These are phyloP conservation scores for Omphalea diandra DNA, from an alignment of 441 rosid genomes.

Conservation along the genomic window DNA sequence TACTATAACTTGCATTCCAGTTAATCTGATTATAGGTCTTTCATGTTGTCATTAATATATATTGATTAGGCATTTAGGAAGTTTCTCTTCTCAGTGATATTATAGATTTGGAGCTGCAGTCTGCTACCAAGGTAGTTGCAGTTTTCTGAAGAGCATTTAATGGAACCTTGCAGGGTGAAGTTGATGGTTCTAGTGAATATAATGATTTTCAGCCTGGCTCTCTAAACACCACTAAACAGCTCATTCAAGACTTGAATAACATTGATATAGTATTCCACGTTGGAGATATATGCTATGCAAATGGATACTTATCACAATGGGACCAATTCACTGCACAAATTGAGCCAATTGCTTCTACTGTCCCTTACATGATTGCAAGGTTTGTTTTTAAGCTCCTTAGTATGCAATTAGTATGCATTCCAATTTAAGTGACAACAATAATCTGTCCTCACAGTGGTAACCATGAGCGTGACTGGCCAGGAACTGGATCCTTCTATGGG, in stretches of 20 bases:
- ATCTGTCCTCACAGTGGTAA: slow-evolving; percentile 49
- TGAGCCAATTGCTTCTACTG: slow-evolving; percentile 73
- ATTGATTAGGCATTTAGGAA: not conserved
- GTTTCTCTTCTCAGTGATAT: too few species aligned
- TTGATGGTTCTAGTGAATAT: slow-evolving; percentile 73
- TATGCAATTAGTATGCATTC: not conserved
- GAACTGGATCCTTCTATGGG: slow-evolving; percentile 72
- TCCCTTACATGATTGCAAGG: slow-evolving; percentile 89
- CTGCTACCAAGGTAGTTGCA: not conserved
- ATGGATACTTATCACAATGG: slow-evolving; percentile 85
- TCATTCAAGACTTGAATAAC: slow-evolving; percentile 55
- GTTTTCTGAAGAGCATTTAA: not conserved
- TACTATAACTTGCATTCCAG: not conserved
- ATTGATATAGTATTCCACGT: slow-evolving; percentile 77
- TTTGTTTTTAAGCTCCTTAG: slow-evolving; percentile 18
- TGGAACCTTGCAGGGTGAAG: slow-evolving; percentile 53
- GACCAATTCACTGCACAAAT: slow-evolving; percentile 82
- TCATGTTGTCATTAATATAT: not conserved
- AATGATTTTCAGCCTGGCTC: slow-evolving; percentile 61
- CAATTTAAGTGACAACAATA: slow-evolving; percentile 1
- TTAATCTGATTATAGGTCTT: not conserved
- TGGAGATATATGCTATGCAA: slow-evolving; percentile 77
- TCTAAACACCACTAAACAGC: slow-evolving; percentile 73
- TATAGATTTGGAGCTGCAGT: not conserved
- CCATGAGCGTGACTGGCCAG: slow-evolving; percentile 93